Evolutionary conservation across 2,329 filamentous ascomycete genomes (phyloP), one percentile per base, ranked within the genome.

Genomic region (Claviceps arundinis): DNA sequence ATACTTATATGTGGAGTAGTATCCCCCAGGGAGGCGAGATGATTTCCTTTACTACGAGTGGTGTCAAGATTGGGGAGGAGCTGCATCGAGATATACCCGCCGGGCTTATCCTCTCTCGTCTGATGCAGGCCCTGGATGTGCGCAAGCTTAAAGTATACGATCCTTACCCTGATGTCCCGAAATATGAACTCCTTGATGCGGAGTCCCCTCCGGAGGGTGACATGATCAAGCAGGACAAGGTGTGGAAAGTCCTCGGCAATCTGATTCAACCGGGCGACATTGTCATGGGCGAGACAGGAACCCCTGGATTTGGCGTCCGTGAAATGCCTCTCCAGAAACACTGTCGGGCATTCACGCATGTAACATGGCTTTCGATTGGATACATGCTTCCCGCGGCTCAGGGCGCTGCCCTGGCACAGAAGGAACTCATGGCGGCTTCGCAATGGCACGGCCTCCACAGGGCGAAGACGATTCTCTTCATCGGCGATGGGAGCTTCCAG

Each of bases 401-500:
- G 22, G 79, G 79, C 2, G 75, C 75, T 0, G 72, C 75, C 0
- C 65, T 81, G 0, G 82, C 82, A 0, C 70, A 75, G 3, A 63
- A 65, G 19, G 77, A 81, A 52, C 60, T 73, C 2, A 54, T 57
- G 13, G 50, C 54, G 5, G 50, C 55, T 2, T 55, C 54, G 2
- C 48, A 56, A 1, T 59, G 57, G 40, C 47, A 57, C 17, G 55
- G 54, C n/a, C 16, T 59, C 16, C 52, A 55, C 14, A 51, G 54
- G 9, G 59, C 64, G 6, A 62, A 64, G 14, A 77, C 78, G 0
- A 70, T 82, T 9, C 64, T 83, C 1, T 71, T 81, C 55, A 81
- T 81, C 37, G 81, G 80, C 5, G 81, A 84, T 50, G 82, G 81
- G 3, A 81, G 78, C 55, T 74, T 85, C 54, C 77, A 84, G 56